Conservation (phyloP, 2,329 filamentous ascomycete species). For the Cladophialophora yegresii region DNA sequence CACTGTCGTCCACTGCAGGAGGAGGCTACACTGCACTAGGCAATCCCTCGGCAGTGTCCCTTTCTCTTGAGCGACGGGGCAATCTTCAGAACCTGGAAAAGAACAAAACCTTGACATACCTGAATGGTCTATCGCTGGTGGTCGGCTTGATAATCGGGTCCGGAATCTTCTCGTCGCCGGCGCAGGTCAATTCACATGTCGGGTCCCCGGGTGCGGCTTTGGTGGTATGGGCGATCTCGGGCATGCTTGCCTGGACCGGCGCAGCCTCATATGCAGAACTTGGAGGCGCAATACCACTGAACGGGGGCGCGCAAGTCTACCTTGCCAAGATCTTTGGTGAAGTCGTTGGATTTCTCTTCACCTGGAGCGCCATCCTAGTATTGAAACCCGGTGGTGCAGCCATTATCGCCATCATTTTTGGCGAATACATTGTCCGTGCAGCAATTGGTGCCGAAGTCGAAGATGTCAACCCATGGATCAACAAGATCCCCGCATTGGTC, state of each 20-base stretch:
- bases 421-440: constrained; percentile 91
- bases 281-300: constrained; percentile 91
- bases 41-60: constrained; percentile 61
- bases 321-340: constrained; percentile 96
- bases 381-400: constrained; percentile 90
- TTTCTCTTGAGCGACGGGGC: constrained; percentile 52
- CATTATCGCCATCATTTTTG: constrained; percentile 97
- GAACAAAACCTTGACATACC: constrained; percentile 90
- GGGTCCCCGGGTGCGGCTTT: constrained; percentile 88
- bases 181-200: constrained; percentile 86
- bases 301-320: constrained; percentile 92
- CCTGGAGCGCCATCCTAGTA: constrained; percentile 92
- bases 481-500: constrained; percentile 79
- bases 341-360: constrained; percentile 88
- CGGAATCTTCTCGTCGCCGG: constrained; percentile 93
- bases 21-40: constrained; percentile 83
- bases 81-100: constrained; percentile 81
- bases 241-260: constrained; percentile 93
- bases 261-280: constrained; percentile 94
- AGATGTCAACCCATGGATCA: constrained; percentile 80
- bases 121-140: constrained; percentile 89
- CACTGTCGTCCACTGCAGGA: constrained; percentile 77
- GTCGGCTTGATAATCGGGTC: constrained; percentile 93
- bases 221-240: constrained; percentile 88
- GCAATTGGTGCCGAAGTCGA: constrained; percentile 83